A percentile compares a stretch with the other conserved stretches of the same genome.
Evolutionary conservation across 768 basidiomycete genomes (phyloP).

Genomic region (Artomyces pyxidatus): DNA sequence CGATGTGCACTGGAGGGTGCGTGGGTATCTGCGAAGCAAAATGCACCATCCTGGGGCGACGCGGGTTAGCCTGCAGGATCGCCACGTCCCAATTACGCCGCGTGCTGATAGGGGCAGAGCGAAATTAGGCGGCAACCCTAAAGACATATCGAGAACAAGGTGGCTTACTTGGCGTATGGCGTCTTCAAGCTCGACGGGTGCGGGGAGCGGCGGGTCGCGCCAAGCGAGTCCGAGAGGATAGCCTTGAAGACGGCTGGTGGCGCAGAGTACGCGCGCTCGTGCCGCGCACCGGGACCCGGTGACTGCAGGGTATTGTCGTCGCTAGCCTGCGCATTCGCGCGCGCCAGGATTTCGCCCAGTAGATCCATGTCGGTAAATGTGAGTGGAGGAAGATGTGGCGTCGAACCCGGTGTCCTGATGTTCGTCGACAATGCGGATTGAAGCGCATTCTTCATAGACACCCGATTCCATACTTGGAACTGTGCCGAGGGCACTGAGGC

Average conservation of each 20-base stretch:
- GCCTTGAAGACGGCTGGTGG: constrained; percentile 7
- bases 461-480: constrained; percentile 14
- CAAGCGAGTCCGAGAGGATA: background rate
- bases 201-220: too few species aligned
- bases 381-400: constrained; percentile 13
- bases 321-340: constrained; percentile 6
- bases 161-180: background rate
- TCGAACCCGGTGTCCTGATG: constrained; percentile 6
- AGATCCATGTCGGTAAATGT: constrained; percentile 10
- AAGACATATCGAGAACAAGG: background rate
- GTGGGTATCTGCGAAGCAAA: background rate
- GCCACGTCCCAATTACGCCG: background rate
- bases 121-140: background rate
- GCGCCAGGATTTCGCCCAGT: constrained; percentile 15
- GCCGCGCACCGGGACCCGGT: too few species aligned
- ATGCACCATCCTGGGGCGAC: constrained; percentile 2
- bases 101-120: background rate
- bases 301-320: background rate
- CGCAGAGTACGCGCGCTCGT: constrained; percentile 15
- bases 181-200: too few species aligned
- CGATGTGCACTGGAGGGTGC: background rate
- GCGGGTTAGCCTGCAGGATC: background rate
- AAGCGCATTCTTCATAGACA: constrained; percentile 14
- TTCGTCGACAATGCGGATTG: constrained; percentile 13
- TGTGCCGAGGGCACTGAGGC: constrained; percentile 8